These are phyloP conservation scores for Penicillium vulpinum DNA, from an alignment of 2,329 filamentous ascomycete genomes.

Conservation along the genomic window DNA sequence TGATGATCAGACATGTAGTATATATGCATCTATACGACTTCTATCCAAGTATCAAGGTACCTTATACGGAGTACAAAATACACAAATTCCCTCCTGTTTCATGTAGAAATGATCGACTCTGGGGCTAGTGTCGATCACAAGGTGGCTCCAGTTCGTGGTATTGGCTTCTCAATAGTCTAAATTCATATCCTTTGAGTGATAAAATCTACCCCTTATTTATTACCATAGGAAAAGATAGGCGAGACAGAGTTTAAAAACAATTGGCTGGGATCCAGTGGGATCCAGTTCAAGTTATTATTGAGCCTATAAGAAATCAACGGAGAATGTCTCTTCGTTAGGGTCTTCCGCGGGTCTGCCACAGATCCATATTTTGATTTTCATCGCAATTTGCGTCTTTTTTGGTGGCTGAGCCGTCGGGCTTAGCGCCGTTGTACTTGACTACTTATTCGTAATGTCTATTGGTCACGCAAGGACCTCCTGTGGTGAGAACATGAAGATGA, in stretches of 20 bases:
- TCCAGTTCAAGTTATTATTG: background rate
- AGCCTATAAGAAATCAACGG: background rate
- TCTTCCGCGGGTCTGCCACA: background rate
- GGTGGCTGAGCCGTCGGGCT: conserved; percentile 7
- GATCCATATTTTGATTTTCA: background rate
- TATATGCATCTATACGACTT: background rate
- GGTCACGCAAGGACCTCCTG: background rate
- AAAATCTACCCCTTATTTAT: background rate
- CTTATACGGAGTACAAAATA: background rate
- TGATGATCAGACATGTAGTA: too few relatives aligned
- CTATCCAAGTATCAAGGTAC: background rate
- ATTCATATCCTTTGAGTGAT: background rate
- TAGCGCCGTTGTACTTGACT: background rate
- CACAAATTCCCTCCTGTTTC: background rate
- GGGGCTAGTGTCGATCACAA: conserved; percentile 26
- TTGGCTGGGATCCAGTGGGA: background rate
- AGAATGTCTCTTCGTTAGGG: conserved; percentile 1
- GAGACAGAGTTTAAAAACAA: background rate
- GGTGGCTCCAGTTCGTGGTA: conserved; percentile 7
- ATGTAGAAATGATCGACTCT: conserved; percentile 17
- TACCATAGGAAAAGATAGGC: conserved; percentile 1
- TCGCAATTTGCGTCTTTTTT: conserved; percentile 1
- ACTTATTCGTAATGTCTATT: background rate
- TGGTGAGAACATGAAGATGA: background rate
- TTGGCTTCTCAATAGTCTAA: conserved; percentile 7